Evolutionary conservation across 176 grass and related monocot species (phyloP), one percentile per base, ranked within the genome.

Genomic region (Zoysia japonica): DNA sequence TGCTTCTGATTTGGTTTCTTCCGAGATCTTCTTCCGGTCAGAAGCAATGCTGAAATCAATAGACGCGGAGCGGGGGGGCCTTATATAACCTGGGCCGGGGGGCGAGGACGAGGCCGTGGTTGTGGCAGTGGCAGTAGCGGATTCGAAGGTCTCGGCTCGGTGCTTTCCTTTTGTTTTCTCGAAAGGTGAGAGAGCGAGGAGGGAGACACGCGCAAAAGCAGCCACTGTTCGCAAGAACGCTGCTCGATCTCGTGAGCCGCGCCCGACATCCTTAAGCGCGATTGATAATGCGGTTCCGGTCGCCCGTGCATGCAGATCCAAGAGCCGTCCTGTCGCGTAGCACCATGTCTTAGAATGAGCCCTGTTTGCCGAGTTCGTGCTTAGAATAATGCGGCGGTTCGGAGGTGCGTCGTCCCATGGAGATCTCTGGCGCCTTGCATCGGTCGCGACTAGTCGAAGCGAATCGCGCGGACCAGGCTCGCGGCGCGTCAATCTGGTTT

Each of bases 181-280:
- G 65, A 88, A 44, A 71, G 53, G 41, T 28, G 70, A 45, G 61
- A n/a, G 19, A 76, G 37, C 14, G 61, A 67, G 7, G 60, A 38
- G 62, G 89, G 88, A 74, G 96, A 99, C 96, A 99, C 78, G 96
- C 90, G 91, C 84, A 89, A 99, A 99, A 99, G 90, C 84, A 86
- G 92, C 92, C 84, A 99, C 88, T 93, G 88, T 89, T 90, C 69
- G 39, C 84, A 85, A 83, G 79, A 84, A 85, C 71, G 47, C 50
- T 67, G 5, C 52, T 28, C 28, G 28, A 35, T 62, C 73, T 90
- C 73, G 92, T 52, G 71, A 48, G 12, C 11, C 40, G 90, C 84
- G 96, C 75, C 85, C 77, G 92, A 96, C 92, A 95, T 99, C 86
- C 92, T 88, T 89, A 92, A 86, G 89, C 35, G 7, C 82, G 71